phyloP scores from a whole-genome alignment of 2,329 filamentous ascomycete genomes.

The Epicoccum sorghinum region DNA sequence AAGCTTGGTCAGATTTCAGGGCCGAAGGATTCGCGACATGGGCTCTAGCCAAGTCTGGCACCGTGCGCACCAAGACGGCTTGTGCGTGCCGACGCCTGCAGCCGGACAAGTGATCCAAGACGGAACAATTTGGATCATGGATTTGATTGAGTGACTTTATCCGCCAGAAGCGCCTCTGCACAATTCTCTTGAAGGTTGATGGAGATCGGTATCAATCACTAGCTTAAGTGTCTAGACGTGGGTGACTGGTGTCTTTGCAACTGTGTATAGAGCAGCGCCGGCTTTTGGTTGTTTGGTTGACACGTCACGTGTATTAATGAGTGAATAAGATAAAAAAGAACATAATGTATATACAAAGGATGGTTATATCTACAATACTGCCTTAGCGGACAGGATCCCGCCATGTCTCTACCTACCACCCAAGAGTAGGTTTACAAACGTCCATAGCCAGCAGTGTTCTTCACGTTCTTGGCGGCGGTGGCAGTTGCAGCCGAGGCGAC shows the following conservation, averaged over 20 bases:
- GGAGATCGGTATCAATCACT: too few species aligned
- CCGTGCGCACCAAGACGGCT: neutral
- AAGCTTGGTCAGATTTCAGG: neutral
- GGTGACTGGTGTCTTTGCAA: too few species aligned
- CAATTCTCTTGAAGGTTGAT: too few species aligned
- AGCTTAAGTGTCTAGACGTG: too few species aligned
- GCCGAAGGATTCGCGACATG: constrained; percentile 6
- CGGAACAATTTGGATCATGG: neutral
- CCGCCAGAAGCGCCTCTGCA: too few species aligned
- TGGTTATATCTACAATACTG: constrained; percentile 4
- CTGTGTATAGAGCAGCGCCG: too few species aligned
- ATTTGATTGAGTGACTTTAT: too few species aligned
- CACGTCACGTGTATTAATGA: neutral
- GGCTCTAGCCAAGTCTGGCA: neutral
- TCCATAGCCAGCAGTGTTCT: constrained; percentile 33
- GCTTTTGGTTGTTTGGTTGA: too few species aligned
- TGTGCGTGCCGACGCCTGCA: neutral
- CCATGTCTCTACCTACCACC: neutral
- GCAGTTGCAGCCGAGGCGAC: constrained; percentile 53
- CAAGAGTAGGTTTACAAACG: constrained; percentile 22
- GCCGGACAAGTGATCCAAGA: too few species aligned
- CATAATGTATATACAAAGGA: constrained; percentile 12
- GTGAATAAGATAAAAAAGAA: neutral
- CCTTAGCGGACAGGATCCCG: neutral
- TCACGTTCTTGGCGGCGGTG: constrained; percentile 22